Conservation (phyloP, 2,329 filamentous ascomycete species). For the Hirsutella thompsonii region DNA sequence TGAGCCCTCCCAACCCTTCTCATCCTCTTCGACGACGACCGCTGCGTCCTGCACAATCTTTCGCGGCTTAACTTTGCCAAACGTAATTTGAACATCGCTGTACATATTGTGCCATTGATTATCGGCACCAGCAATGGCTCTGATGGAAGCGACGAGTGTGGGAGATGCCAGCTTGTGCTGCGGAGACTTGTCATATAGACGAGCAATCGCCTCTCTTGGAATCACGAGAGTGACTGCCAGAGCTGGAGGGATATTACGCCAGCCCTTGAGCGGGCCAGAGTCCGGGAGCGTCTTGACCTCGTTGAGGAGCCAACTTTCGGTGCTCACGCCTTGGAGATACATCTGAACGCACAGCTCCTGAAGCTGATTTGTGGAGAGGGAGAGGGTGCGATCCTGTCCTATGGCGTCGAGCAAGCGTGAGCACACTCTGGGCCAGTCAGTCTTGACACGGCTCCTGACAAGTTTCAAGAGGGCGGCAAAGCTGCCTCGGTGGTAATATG, state of each 20-base stretch:
- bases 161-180: constrained; percentile 11
- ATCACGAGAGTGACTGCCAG: constrained; percentile 24
- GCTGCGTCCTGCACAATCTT: constrained; percentile 16
- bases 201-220: constrained; percentile 14
- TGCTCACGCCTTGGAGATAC: constrained; percentile 20
- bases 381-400: constrained; percentile 14
- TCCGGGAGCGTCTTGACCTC: constrained; percentile 9
- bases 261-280: constrained; percentile 18
- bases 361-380: constrained; percentile 16
- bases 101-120: constrained; percentile 22
- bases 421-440: constrained; percentile 20
- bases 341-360: constrained; percentile 24
- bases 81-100: constrained; percentile 25
- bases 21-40: constrained; percentile 21
- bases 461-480: constrained; percentile 25
- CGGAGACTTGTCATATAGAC: constrained; percentile 11
- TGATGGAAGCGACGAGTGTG: constrained; percentile 16
- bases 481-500: constrained; percentile 23
- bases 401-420: constrained; percentile 16
- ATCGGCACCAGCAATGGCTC: constrained; percentile 9
- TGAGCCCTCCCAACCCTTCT: constrained; percentile 20
- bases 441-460: constrained; percentile 19
- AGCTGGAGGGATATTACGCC: constrained; percentile 21
- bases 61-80: constrained; percentile 21
- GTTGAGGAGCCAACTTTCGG: constrained; percentile 15